Evolutionary conservation across 495 filamentous ascomycete genomes (phyloP).

Genomic region (Penicillium paxilli): DNA sequence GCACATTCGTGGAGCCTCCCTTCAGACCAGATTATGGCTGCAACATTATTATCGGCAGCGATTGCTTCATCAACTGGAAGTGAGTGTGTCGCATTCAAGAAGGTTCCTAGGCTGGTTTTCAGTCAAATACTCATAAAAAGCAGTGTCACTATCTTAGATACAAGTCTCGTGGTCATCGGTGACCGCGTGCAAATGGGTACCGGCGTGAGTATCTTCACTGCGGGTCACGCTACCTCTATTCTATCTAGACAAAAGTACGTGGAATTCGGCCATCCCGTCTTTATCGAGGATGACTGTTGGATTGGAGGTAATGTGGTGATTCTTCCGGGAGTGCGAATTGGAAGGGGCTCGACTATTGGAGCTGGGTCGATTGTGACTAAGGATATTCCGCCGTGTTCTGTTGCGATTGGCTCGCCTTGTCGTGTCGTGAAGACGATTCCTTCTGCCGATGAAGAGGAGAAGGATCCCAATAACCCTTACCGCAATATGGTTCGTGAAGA

Average conservation of each 20-base stretch:
- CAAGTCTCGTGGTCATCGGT: conserved; percentile 68
- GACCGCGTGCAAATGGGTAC: conserved; percentile 73
- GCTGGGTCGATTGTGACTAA: conserved; percentile 46
- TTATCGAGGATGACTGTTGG: conserved; percentile 80
- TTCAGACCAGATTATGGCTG: conserved; percentile 56
- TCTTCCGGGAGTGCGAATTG: conserved; percentile 65
- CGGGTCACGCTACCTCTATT: conserved; percentile 63
- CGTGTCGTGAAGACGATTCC: conserved; percentile 18
- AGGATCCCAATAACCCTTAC: background rate
- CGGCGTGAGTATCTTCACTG: conserved; percentile 64
- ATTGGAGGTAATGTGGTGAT: conserved; percentile 70
- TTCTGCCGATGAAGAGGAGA: no score
- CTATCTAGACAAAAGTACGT: conserved; percentile 67
- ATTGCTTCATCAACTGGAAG: conserved; percentile 56
- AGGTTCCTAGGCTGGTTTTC: background rate
- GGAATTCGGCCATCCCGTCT: conserved; percentile 68
- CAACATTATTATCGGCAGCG: conserved; percentile 50
- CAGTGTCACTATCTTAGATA: conserved; percentile 54
- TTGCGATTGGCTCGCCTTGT: conserved; percentile 36
- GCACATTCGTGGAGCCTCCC: conserved; percentile 51
- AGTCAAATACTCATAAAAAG: background rate
- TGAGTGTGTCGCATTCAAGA: conserved; percentile 17
- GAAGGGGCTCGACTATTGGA: conserved; percentile 43
- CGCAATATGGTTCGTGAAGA: background rate
- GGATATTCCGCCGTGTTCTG: conserved; percentile 36